Conservation (phyloP, 495 filamentous ascomycete species). For the Penicillium pancosmium region DNA sequence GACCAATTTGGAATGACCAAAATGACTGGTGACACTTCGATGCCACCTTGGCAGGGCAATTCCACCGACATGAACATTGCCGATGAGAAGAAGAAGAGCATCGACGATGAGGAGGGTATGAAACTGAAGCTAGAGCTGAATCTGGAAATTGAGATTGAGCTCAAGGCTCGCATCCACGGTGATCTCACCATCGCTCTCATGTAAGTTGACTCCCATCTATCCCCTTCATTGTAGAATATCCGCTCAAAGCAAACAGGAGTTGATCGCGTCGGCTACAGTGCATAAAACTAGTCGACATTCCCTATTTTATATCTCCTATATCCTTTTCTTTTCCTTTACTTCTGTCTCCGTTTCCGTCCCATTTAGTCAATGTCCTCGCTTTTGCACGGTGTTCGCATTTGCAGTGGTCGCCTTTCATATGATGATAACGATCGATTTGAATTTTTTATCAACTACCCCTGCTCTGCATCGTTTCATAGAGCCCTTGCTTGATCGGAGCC, state of each 20-base stretch:
- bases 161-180: constrained; percentile 90
- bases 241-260: constrained; percentile 35
- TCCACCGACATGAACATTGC: constrained; percentile 37
- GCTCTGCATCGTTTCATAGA: constrained; percentile 16
- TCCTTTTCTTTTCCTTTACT: background rate
- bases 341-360: background rate
- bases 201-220: constrained; percentile 55
- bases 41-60: constrained; percentile 47
- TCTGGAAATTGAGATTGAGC: constrained; percentile 81
- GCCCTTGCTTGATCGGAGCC: background rate
- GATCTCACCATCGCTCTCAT: constrained; percentile 84
- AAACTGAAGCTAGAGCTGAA: constrained; percentile 81
- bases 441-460: constrained; percentile 9
- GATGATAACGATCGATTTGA: constrained; percentile 21
- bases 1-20: constrained; percentile 30
- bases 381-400: constrained; percentile 4
- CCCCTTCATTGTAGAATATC: constrained; percentile 3
- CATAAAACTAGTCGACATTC: constrained; percentile 22
- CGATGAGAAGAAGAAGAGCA: constrained; percentile 31
- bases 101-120: constrained; percentile 56
- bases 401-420: constrained; percentile 9
- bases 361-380: background rate
- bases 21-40: constrained; percentile 26
- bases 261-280: constrained; percentile 36
- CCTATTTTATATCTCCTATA: background rate